Conservation (phyloP, 805 yeast genomes). For the Zygoascus tannicola region DNA sequence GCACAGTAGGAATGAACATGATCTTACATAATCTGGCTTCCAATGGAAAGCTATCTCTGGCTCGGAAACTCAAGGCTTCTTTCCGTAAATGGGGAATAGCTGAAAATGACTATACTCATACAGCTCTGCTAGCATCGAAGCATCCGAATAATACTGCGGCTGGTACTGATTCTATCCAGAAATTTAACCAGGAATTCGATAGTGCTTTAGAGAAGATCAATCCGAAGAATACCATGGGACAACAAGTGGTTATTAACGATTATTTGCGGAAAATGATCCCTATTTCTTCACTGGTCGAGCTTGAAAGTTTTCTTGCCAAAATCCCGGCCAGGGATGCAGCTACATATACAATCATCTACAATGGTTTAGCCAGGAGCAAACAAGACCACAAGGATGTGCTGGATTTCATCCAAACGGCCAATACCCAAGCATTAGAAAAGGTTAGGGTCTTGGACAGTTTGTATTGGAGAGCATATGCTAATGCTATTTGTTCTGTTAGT, state of each 20-base stretch:
- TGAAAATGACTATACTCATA: constrained; percentile 10
- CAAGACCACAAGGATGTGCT: not conserved
- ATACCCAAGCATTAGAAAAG: not conserved
- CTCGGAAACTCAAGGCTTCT: not conserved
- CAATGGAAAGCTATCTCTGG: constrained; percentile 2
- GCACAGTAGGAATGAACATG: constrained; percentile 6
- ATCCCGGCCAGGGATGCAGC: not conserved
- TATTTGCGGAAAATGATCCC: not conserved
- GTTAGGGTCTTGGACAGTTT: not conserved
- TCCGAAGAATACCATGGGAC: not conserved
- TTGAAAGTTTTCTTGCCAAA: not conserved
- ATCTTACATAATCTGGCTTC: constrained; percentile 2
- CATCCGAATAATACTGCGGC: not conserved
- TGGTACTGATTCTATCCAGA: not conserved
- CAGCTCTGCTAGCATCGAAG: not conserved
- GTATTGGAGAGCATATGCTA: not conserved
- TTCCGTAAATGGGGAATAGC: constrained; percentile 12
- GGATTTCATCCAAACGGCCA: not conserved
- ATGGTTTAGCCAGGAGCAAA: not conserved
- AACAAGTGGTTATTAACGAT: not conserved
- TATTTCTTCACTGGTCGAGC: not conserved
- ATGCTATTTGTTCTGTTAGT: not conserved
- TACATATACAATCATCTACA: constrained; percentile 3
- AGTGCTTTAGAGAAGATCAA: not conserved
- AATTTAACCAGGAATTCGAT: not conserved